Percentiles rank a stretch among this genome's conserved stretches.
These are phyloP conservation scores for Vachellia collinsii DNA, from an alignment of 306 rosid species.

Conservation along the genomic window DNA sequence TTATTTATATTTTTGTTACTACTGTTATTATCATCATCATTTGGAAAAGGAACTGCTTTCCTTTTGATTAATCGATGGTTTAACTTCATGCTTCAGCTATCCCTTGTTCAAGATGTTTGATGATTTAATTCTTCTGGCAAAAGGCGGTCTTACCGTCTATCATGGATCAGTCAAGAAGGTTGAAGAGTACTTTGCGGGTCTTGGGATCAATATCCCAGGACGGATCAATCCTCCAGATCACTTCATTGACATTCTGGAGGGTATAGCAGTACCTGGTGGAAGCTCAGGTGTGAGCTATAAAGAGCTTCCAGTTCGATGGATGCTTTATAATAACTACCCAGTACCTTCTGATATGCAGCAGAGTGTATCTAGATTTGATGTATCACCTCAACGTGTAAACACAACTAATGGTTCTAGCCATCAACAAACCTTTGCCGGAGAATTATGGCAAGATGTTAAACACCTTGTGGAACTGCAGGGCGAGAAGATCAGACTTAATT, in stretches of 20 bases:
- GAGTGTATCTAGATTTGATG: conserved; percentile 40
- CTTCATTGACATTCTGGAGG: conserved; percentile 93
- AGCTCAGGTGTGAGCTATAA: conserved; percentile 55
- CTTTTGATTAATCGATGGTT: conserved; percentile 34
- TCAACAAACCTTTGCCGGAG: conserved; percentile 75
- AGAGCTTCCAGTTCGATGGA: conserved; percentile 90
- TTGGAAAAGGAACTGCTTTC: conserved; percentile 2
- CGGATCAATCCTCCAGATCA: conserved; percentile 92
- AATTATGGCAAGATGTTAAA: conserved; percentile 86
- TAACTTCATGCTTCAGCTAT: conserved; percentile 63
- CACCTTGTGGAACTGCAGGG: conserved; percentile 58
- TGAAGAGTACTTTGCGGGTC: conserved; percentile 79
- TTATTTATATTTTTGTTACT: not conserved
- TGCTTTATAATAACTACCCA: conserved; percentile 78
- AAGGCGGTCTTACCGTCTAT: conserved; percentile 97
- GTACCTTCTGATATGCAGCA: conserved; percentile 81
- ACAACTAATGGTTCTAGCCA: conserved; percentile 32
- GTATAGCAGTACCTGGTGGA: conserved; percentile 59
- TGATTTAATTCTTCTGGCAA: conserved; percentile 89
- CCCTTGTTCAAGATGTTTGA: conserved; percentile 97
- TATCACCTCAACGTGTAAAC: conserved; percentile 41
- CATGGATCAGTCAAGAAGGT: conserved; percentile 82
- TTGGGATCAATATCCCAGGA: conserved; percentile 84
- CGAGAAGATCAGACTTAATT: conserved; percentile 68
- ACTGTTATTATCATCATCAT: not conserved